Evolutionary conservation across 164 flowering plant genomes (phyloP), one percentile per base, ranked within the genome.

Genomic region (Berberis vulgaris): DNA sequence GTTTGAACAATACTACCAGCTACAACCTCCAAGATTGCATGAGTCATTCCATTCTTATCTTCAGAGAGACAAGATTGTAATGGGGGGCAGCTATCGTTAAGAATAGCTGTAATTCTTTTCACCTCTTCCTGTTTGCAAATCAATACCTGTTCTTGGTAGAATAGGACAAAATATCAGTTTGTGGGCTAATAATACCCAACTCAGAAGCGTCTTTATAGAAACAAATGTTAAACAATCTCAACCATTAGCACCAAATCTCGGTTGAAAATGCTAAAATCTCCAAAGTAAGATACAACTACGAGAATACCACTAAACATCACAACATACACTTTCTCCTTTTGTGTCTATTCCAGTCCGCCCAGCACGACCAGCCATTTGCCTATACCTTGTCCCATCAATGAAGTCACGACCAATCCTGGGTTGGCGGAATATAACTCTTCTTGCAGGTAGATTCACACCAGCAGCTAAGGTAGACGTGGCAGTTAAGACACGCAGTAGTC

Each of bases 261-360:
- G 60, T n/a, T 41, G 7, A 43, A 3, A 12, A 53, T 59, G 11
- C 57, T 38, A 53, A 5, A 43, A 26, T 26, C 26, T 26, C 26
- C 26, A 26, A 26, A 26, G 26, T 26, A 26, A 26, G 26, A 26
- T 26, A 26, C 26, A 26, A 26, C 26, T 26, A 26, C 39, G 49
- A 49, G 40, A 59, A 12, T 46, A 62, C 12, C 54, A 4, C 54
- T 41, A 45, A 60, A 63, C 12, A 49, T 49, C 52, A 39, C 11
- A 58, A 71, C 97, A 62, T 87, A 94, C 99, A 83, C 99, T 94
- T 86, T 94, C 97, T 57, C 99, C 97, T 77, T 82, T 85, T 5
- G 97, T 83, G 80, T 94, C 99, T 66, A 94, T 94, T 70, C 99
- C 99, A 74, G 97, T 94, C 54, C 97, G 89, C 62, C 99, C 99